These are phyloP conservation scores for Beauveria brongniartii DNA, from an alignment of 2,329 filamentous ascomycete species.

Conservation along the genomic window DNA sequence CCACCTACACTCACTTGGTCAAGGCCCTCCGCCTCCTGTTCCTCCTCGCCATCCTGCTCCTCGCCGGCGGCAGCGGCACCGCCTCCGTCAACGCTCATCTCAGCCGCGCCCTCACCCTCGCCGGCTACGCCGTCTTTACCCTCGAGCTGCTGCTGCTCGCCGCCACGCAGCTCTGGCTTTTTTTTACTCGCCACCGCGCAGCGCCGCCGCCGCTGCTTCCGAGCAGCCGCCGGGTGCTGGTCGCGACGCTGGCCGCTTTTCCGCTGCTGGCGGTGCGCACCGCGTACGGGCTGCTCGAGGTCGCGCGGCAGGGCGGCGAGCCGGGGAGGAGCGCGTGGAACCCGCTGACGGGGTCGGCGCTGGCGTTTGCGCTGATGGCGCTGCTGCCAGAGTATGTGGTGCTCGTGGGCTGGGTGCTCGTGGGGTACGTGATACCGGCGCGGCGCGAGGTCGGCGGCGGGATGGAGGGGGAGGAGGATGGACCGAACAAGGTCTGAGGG, in stretches of 20 bases:
- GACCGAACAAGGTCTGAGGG: not conserved
- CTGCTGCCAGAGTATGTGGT: slow-evolving; percentile 15
- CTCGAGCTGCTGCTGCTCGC: slow-evolving; percentile 14
- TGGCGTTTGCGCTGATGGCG: slow-evolving; percentile 15
- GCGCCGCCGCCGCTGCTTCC: slow-evolving; percentile 4
- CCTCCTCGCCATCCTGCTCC: slow-evolving; percentile 14
- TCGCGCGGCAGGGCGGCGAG: slow-evolving; percentile 3
- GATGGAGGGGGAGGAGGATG: not conserved
- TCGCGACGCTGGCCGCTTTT: slow-evolving; percentile 14
- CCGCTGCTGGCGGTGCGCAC: slow-evolving; percentile 18
- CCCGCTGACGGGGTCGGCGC: slow-evolving; percentile 14
- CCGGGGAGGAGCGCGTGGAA: slow-evolving; percentile 12
- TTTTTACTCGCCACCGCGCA: not conserved
- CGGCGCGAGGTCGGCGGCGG: not conserved
- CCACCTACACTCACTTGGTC: slow-evolving; percentile 14
- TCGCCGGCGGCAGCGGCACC: slow-evolving; percentile 16
- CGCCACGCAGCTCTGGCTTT: slow-evolving; percentile 12
- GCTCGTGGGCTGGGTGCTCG: slow-evolving; percentile 10
- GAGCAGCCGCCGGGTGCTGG: slow-evolving; percentile 16
- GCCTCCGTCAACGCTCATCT: slow-evolving; percentile 8
- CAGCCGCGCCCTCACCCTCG: slow-evolving; percentile 16
- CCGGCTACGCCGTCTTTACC: slow-evolving; percentile 18
- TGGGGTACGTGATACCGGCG: slow-evolving; percentile 10
- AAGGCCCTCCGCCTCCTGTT: slow-evolving; percentile 14
- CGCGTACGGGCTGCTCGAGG: slow-evolving; percentile 17